phyloP scores from a whole-genome alignment of 495 filamentous ascomycete genomes.

The Apiosordaria backusii region DNA sequence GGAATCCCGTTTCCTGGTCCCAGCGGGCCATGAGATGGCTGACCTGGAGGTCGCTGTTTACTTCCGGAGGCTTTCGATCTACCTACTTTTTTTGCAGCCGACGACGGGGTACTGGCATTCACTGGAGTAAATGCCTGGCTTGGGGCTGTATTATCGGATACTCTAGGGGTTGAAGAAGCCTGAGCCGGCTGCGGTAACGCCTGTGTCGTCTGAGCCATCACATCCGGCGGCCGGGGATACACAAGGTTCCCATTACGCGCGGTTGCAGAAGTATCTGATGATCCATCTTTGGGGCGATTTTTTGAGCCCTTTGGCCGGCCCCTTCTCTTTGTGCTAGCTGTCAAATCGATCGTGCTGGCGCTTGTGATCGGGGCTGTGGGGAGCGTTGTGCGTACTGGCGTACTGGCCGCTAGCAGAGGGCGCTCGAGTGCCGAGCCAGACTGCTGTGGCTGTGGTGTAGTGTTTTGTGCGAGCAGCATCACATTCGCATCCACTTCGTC shows the following conservation, averaged over 20 bases:
- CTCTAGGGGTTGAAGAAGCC: background rate
- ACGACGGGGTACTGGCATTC: background rate
- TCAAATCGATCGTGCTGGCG: conserved; percentile 10
- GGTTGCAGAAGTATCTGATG: conserved; percentile 1
- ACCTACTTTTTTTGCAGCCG: background rate
- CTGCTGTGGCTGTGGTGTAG: conserved; percentile 6
- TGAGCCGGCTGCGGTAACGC: background rate
- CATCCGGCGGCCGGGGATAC: conserved; percentile 6
- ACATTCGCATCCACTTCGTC: conserved; percentile 28
- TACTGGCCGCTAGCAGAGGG: background rate
- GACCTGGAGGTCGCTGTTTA: background rate
- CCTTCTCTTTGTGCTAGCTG: conserved; percentile 30
- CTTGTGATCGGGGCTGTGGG: conserved; percentile 10
- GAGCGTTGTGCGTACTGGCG: conserved; percentile 17
- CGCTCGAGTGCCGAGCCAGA: background rate
- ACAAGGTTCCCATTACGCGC: conserved; percentile 9
- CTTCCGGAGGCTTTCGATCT: background rate
- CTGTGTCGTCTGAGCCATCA: background rate
- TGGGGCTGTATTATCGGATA: background rate
- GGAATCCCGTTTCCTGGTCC: background rate
- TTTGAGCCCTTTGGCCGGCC: conserved; percentile 48
- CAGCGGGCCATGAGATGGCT: background rate
- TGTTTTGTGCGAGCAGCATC: conserved; percentile 28
- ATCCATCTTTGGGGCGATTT: conserved; percentile 42
- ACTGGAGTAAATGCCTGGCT: conserved; percentile 6